These are phyloP conservation scores for Geranium rotundifolium DNA, from an alignment of 345 rosid genomes.

Conservation along the genomic window DNA sequence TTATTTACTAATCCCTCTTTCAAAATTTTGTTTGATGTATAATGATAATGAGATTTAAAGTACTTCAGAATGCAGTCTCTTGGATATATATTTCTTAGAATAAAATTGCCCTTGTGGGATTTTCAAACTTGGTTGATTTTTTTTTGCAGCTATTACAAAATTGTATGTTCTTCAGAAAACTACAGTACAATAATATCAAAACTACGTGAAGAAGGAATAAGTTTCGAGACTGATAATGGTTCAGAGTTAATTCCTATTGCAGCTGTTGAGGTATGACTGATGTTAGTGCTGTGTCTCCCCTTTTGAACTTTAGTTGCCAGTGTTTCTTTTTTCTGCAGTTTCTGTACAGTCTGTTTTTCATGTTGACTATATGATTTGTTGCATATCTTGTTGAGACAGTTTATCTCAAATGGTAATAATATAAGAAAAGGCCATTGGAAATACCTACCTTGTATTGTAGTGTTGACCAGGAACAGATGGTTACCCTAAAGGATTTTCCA, in stretches of 20 bases:
- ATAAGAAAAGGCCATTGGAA: no score
- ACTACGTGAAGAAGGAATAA: conserved; percentile 65
- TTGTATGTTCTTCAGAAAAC: conserved; percentile 64
- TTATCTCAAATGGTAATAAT: no score
- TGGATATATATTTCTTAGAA: background rate
- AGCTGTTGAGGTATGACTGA: conserved; percentile 53
- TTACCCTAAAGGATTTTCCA: no score
- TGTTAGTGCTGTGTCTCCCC: background rate
- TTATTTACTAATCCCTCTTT: background rate
- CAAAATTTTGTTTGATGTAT: background rate
- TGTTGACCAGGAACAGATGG: no score
- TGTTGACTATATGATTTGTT: no score
- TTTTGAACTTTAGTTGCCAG: background rate
- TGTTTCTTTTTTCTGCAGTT: background rate
- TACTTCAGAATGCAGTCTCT: background rate
- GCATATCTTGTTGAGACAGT: no score
- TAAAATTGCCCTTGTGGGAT: background rate
- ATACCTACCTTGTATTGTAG: no score
- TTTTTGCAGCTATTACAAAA: conserved; percentile 58
- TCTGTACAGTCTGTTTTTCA: background rate
- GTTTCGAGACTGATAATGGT: conserved; percentile 81
- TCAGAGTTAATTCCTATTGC: conserved; percentile 73
- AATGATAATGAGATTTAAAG: background rate
- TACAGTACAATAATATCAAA: conserved; percentile 51
- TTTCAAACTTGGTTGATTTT: conserved; percentile 6